These are phyloP conservation scores for Vitis hybrid DNA, from an alignment of 177 flowering plant species.

Conservation along the genomic window DNA sequence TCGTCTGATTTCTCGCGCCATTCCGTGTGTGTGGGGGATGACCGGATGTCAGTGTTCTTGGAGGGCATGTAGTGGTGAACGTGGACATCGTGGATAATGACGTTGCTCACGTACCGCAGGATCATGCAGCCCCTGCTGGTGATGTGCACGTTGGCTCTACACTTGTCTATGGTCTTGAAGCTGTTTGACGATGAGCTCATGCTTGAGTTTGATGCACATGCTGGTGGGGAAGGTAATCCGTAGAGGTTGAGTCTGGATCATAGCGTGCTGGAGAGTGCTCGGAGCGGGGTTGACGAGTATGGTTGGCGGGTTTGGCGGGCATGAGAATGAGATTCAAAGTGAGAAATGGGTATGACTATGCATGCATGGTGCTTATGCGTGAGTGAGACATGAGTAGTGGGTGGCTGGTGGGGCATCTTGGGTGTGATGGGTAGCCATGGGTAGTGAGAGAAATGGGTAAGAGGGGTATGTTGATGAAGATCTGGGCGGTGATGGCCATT, in stretches of 20 bases:
- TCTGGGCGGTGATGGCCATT: no score
- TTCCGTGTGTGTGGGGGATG: constrained; percentile 68
- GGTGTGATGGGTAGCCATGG: no score
- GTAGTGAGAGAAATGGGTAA: no score
- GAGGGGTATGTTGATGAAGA: no score
- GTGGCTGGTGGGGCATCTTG: no score
- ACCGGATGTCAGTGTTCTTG: constrained; percentile 55
- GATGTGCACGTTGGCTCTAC: constrained; percentile 72
- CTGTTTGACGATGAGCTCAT: constrained; percentile 77
- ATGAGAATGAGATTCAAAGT: no score
- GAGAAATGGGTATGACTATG: no score
- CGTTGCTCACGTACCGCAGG: constrained; percentile 60
- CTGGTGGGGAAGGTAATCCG: constrained; percentile 72
- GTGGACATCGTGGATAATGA: constrained; percentile 81
- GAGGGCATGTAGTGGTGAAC: constrained; percentile 72
- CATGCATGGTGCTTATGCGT: no score
- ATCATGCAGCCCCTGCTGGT: constrained; percentile 79
- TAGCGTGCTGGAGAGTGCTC: constrained; percentile 79
- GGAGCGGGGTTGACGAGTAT: constrained; percentile 53
- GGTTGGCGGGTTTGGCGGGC: no score
- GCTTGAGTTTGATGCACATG: constrained; percentile 70
- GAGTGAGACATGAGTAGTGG: no score
- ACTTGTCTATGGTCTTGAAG: constrained; percentile 86
- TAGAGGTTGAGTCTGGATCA: constrained; percentile 75
- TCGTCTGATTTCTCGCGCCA: constrained; percentile 70